Evolutionary conservation across 306 rosid genomes (phyloP).

Genomic region (Mucuna pruriens): DNA sequence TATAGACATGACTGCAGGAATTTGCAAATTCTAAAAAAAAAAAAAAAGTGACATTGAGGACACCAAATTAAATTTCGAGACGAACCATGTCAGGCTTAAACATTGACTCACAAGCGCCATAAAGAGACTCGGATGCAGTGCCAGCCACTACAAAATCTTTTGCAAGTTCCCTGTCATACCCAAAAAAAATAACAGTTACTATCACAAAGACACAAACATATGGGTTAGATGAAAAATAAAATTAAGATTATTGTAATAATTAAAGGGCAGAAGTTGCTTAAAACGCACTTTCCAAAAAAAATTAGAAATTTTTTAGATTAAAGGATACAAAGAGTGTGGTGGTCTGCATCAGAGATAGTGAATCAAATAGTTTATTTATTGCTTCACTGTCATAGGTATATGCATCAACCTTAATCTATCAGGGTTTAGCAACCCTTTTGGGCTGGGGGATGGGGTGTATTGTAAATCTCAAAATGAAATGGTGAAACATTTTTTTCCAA

Average conservation of each 20-base stretch:
- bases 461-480: background rate
- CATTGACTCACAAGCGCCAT: constrained; percentile 30
- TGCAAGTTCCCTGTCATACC: constrained; percentile 1
- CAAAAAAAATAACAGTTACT: background rate
- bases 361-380: background rate
- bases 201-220: background rate
- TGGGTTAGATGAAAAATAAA: background rate
- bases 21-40: background rate
- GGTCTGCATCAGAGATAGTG: background rate
- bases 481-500: background rate
- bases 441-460: too few relatives aligned
- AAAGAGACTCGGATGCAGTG: constrained; percentile 16
- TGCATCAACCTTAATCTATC: background rate
- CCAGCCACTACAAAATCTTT: constrained; percentile 27
- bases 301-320: background rate
- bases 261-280: background rate
- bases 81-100: constrained; percentile 30
- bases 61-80: background rate
- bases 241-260: background rate
- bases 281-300: background rate
- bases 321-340: background rate
- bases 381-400: background rate
- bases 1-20: background rate
- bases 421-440: background rate
- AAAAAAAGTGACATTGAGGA: background rate